Evolutionary conservation across 495 filamentous ascomycete species (phyloP).

Genomic region (Chaetomium cochliodes): DNA sequence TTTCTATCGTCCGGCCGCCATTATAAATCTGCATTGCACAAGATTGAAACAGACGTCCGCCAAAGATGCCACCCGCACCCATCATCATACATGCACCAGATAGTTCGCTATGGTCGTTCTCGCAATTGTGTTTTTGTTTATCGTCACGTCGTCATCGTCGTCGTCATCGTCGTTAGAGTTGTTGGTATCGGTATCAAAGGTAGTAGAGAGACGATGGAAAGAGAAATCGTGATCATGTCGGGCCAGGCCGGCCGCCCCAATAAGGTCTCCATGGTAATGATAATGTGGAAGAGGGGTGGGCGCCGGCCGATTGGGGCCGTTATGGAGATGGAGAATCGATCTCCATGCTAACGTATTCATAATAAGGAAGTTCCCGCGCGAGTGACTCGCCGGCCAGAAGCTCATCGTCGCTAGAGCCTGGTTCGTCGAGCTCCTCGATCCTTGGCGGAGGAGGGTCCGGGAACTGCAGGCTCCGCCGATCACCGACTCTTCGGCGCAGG

Average conservation of each 20-base stretch:
- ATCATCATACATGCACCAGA: constrained; percentile 14
- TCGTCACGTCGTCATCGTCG: constrained; percentile 20
- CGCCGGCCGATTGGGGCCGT: background rate
- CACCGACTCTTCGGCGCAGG: constrained; percentile 48
- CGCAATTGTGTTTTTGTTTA: constrained; percentile 4
- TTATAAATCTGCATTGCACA: background rate
- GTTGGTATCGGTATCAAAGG: background rate
- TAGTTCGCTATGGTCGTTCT: constrained; percentile 1
- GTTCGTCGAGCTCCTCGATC: constrained; percentile 55
- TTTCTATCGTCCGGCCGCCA: background rate
- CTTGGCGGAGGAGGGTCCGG: constrained; percentile 48
- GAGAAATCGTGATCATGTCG: background rate
- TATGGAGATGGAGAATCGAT: constrained; percentile 49
- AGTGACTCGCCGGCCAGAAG: constrained; percentile 44
- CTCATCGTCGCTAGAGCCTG: constrained; percentile 50
- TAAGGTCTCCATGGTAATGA: background rate
- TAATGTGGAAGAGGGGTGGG: background rate
- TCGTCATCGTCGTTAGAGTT: constrained; percentile 19
- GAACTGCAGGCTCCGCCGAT: constrained; percentile 51
- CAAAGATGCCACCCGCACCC: constrained; percentile 12
- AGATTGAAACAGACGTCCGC: background rate
- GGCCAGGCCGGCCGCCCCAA: background rate
- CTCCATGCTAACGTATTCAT: constrained; percentile 46
- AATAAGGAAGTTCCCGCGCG: constrained; percentile 51
- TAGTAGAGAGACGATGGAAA: background rate